A percentile compares a stretch with the other conserved stretches of the same genome.
Conservation (phyloP, 495 filamentous ascomycete species). For the Penicillium riverlandense region DNA sequence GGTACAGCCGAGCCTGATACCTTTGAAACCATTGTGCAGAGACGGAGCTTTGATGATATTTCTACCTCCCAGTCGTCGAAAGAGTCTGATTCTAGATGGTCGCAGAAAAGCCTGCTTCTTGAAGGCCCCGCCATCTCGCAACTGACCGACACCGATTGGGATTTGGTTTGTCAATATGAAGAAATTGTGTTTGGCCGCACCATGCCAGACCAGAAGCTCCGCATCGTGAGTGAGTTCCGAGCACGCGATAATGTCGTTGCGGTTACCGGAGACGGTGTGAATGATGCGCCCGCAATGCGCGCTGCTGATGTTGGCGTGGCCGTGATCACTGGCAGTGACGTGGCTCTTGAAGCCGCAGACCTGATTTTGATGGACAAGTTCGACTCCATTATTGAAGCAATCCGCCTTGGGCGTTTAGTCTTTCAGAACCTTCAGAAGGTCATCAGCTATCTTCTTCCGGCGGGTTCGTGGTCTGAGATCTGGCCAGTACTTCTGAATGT, state of each 20-base stretch:
- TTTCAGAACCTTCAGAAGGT: conserved; percentile 53
- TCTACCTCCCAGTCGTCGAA: conserved; percentile 1
- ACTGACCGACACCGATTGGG: conserved; percentile 52
- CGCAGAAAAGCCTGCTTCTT: conserved; percentile 26
- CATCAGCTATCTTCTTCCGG: conserved; percentile 53
- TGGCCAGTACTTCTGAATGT: conserved; percentile 71
- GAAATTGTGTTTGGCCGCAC: conserved; percentile 71
- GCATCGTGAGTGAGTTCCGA: conserved; percentile 64
- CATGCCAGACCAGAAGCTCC: conserved; percentile 69
- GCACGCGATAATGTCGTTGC: conserved; percentile 58
- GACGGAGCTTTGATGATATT: not conserved
- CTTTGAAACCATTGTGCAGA: conserved; percentile 15
- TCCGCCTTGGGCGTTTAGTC: conserved; percentile 52
- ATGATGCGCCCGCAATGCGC: conserved; percentile 61
- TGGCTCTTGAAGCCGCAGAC: conserved; percentile 79
- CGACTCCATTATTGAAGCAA: conserved; percentile 59
- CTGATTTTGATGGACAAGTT: conserved; percentile 74
- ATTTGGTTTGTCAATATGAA: conserved; percentile 48
- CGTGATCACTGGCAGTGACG: conserved; percentile 52
- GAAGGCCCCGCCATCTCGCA: conserved; percentile 50
- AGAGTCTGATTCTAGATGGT: not conserved
- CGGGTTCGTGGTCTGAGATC: conserved; percentile 65
- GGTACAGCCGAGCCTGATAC: conserved; percentile 27
- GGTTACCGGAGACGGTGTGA: conserved; percentile 67
- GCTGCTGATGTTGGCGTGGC: conserved; percentile 62